Conservation (phyloP, 2,329 filamentous ascomycete genomes). For the Aspergillus fructus region DNA sequence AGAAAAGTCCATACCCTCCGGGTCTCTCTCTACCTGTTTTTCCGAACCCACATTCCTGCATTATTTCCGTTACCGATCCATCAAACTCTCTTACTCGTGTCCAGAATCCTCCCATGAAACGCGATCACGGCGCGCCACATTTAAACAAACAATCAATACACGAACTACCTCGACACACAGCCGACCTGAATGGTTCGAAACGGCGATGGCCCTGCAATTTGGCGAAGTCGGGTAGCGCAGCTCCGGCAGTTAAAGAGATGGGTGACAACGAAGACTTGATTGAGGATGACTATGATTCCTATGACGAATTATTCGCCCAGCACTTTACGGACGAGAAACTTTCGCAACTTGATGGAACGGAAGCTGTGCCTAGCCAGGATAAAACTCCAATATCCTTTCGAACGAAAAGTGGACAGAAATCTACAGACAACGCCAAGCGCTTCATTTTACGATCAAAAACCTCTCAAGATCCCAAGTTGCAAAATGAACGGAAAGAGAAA, state of each 20-base stretch:
- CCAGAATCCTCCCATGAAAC: not conserved
- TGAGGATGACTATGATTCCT: conserved; percentile 42
- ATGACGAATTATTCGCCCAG: conserved; percentile 37
- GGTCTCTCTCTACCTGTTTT: not conserved
- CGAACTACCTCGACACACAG: not conserved
- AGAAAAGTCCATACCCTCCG: not conserved
- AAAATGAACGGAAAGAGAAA: conserved; percentile 45
- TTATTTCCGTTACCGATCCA: not conserved
- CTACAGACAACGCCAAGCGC: conserved; percentile 22
- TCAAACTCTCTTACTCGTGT: not conserved
- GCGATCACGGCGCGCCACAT: conserved; percentile 15
- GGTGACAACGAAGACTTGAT: conserved; percentile 34
- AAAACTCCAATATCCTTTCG: conserved; percentile 9
- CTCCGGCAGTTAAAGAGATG: not conserved
- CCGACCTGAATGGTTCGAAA: conserved; percentile 24
- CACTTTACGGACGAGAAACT: conserved; percentile 27
- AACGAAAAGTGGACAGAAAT: conserved; percentile 9
- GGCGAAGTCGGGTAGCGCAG: conserved; percentile 15
- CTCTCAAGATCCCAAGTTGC: not conserved
- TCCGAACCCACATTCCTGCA: not conserved
- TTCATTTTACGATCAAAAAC: conserved; percentile 24
- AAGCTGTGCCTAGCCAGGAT: conserved; percentile 8
- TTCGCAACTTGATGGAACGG: conserved; percentile 1
- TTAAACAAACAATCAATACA: conserved; percentile 18
- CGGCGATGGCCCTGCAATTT: conserved; percentile 39